Percentiles rank a stretch among this genome's conserved stretches.
Evolutionary conservation across 352 stramenopile genomes (phyloP).

Genomic region (Phytopythium oedochilum): DNA sequence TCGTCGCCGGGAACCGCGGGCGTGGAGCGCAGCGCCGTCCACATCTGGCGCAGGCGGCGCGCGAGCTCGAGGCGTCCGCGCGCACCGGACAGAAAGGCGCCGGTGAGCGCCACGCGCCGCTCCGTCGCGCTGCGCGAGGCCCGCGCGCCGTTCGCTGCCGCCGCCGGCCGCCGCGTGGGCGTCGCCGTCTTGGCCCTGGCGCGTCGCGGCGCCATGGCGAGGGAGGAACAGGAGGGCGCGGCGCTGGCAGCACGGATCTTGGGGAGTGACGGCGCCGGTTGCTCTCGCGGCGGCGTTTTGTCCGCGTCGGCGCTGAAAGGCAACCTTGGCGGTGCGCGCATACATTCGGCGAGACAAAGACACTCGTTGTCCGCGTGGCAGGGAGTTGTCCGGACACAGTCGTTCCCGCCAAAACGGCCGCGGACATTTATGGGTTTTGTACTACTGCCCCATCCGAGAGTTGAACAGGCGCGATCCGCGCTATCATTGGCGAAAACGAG

Average conservation of each 20-base stretch:
- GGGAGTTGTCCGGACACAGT: neutral
- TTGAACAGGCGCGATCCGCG: neutral
- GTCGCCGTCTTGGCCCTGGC: neutral
- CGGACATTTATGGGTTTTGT: neutral
- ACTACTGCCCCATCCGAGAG: too few relatives aligned
- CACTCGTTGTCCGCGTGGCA: neutral
- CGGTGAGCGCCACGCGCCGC: slow-evolving; percentile 1
- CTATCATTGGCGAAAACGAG: neutral
- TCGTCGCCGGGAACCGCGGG: slow-evolving; percentile 25
- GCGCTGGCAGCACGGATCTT: neutral
- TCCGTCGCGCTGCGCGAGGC: slow-evolving; percentile 5
- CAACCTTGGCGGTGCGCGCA: neutral
- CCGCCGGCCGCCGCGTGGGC: neutral
- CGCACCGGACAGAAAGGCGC: slow-evolving; percentile 3
- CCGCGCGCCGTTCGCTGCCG: neutral
- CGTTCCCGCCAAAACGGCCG: neutral
- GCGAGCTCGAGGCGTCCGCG: slow-evolving; percentile 35
- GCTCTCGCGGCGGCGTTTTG: too few relatives aligned
- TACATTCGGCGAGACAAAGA: neutral
- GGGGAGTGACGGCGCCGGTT: neutral
- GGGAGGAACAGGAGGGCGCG: too few relatives aligned
- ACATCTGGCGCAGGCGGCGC: slow-evolving; percentile 50
- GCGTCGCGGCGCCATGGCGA: neutral
- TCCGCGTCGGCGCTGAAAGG: neutral
- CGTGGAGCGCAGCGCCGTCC: slow-evolving; percentile 27